Conservation (phyloP, 1,139 yeast species). For the Blastobotrys apis region DNA sequence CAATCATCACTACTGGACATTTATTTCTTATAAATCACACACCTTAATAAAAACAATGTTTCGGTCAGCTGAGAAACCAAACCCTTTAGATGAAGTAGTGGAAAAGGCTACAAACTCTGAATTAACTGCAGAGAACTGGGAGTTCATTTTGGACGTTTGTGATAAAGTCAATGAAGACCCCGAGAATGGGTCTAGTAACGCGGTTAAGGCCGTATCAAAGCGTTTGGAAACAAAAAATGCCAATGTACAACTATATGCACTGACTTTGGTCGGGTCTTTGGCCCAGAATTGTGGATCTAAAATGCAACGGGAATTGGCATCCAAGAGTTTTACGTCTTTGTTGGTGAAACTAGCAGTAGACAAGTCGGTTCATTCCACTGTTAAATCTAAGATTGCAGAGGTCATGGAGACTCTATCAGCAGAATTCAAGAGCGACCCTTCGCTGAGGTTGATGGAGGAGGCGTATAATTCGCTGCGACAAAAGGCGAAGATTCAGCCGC, state of each 20-base stretch:
- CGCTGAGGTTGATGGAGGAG: constrained; percentile 63
- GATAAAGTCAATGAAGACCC: constrained; percentile 74
- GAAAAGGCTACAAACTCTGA: constrained; percentile 79
- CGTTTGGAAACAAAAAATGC: constrained; percentile 66
- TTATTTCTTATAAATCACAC: too few relatives aligned
- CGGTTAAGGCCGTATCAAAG: constrained; percentile 47
- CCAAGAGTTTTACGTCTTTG: constrained; percentile 57
- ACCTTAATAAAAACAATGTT: too few relatives aligned
- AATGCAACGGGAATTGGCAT: constrained; percentile 76
- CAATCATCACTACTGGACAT: too few relatives aligned
- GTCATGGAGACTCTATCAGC: constrained; percentile 60
- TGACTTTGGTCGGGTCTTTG: constrained; percentile 67
- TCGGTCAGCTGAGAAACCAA: constrained; percentile 27
- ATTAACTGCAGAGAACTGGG: constrained; percentile 84
- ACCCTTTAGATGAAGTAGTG: constrained; percentile 23
- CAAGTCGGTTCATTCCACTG: constrained; percentile 56
- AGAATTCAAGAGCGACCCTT: constrained; percentile 64
- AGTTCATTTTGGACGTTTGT: constrained; percentile 73
- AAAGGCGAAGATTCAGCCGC: constrained; percentile 38
- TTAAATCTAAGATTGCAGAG: constrained; percentile 63
- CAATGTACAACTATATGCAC: constrained; percentile 68
- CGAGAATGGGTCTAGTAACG: constrained; percentile 53
- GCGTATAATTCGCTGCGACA: constrained; percentile 43
- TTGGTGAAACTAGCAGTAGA: constrained; percentile 56
- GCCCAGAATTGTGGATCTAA: constrained; percentile 95